Conservation (phyloP, 2,329 filamentous ascomycete species). For the Cytospora piceae region DNA sequence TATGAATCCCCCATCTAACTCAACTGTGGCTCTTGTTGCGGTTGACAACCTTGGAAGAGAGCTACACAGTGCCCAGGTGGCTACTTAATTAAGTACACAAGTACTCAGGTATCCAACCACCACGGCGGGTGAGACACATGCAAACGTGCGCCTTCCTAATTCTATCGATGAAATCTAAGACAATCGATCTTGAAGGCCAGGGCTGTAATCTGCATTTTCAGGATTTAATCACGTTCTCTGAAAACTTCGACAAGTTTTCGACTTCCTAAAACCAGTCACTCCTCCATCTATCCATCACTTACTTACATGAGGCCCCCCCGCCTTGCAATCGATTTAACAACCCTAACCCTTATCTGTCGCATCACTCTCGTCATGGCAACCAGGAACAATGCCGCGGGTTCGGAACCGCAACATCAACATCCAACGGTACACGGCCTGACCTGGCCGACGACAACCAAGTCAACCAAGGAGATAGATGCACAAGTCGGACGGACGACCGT, state of each 20-base stretch:
- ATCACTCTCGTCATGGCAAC: constrained; percentile 9
- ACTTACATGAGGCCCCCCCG: constrained; percentile 2
- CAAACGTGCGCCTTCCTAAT: neutral
- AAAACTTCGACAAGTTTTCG: neutral
- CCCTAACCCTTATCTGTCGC: constrained; percentile 14
- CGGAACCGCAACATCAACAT: neutral
- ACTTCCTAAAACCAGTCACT: neutral
- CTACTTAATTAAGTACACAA: neutral
- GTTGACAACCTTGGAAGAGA: neutral
- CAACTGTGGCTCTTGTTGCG: too few relatives aligned
- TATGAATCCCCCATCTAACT: too few relatives aligned
- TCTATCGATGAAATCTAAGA: neutral
- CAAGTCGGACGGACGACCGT: constrained; percentile 9
- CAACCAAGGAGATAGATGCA: constrained; percentile 8
- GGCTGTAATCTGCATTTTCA: neutral
- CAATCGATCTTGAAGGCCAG: neutral
- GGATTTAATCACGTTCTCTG: neutral
- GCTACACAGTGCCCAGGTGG: too few relatives aligned
- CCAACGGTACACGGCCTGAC: neutral
- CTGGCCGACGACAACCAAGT: constrained; percentile 13
- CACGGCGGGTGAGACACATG: neutral
- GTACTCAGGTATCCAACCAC: too few relatives aligned
- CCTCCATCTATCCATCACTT: neutral
- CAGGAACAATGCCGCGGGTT: neutral
- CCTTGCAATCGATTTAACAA: neutral